Evolutionary conservation across 148 eudicot genomes (phyloP).

Genomic region (Chenopodium formosanum): DNA sequence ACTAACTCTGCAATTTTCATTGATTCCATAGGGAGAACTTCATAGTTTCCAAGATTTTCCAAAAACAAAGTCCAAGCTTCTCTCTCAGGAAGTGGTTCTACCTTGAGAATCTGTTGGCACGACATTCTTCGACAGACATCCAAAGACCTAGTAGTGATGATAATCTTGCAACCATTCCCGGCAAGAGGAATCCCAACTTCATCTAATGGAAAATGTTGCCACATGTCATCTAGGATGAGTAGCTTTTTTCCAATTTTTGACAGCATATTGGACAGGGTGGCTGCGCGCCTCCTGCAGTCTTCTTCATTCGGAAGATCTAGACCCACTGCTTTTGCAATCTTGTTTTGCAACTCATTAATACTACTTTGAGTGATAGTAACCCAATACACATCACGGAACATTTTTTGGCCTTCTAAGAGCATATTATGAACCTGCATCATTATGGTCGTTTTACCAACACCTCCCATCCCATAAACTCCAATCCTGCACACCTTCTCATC

Average conservation of each 20-base stretch:
- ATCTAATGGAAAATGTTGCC: constrained; percentile 4
- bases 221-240: constrained; percentile 24
- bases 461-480: constrained; percentile 24
- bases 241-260: background rate
- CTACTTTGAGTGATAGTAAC: constrained; percentile 3
- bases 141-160: constrained; percentile 1
- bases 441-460: constrained; percentile 25
- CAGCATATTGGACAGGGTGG: background rate
- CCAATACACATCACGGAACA: constrained; percentile 4
- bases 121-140: constrained; percentile 20
- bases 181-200: constrained; percentile 21
- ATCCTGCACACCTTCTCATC: constrained; percentile 1
- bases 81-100: constrained; percentile 3
- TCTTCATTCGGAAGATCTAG: background rate
- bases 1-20: background rate
- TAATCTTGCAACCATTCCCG: constrained; percentile 7
- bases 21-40: background rate
- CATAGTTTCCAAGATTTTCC: background rate
- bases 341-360: constrained; percentile 3
- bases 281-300: constrained; percentile 12
- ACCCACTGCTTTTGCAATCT: constrained; percentile 16
- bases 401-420: background rate
- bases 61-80: constrained; percentile 18
- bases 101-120: constrained; percentile 12
- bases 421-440: constrained; percentile 4